Evolutionary conservation across 208 protist genomes (phyloP).

Genomic region (Trypanosoma avium): DNA sequence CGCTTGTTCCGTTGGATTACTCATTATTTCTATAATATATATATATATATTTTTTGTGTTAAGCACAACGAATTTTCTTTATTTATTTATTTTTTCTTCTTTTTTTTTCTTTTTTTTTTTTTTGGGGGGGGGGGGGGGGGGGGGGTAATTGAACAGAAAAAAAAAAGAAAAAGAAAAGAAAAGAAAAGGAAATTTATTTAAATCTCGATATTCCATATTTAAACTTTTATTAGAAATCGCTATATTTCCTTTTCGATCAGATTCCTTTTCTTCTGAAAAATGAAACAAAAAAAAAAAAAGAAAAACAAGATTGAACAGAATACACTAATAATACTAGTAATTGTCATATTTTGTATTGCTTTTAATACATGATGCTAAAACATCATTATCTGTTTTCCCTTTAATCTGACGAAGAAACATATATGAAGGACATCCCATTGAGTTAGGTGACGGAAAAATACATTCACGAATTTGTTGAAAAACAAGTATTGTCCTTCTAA

Average conservation of each 20-base stretch:
- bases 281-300: slow-evolving; percentile 7
- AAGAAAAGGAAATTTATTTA: slow-evolving; percentile 1
- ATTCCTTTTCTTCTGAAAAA: slow-evolving; percentile 1
- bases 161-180: slow-evolving; percentile 22
- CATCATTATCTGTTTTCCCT: slow-evolving; percentile 47
- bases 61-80: too few species aligned
- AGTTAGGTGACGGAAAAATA: slow-evolving; percentile 35
- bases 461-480: slow-evolving; percentile 45
- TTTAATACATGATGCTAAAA: slow-evolving; percentile 47
- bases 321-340: neutral
- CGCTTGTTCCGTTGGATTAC: slow-evolving; percentile 46
- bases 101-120: neutral
- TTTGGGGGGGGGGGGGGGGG: too few species aligned
- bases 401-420: slow-evolving; percentile 50
- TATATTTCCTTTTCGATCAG: neutral
- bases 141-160: too few species aligned
- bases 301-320: neutral
- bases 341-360: slow-evolving; percentile 33
- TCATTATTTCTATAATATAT: slow-evolving; percentile 22
- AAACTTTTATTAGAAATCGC: neutral
- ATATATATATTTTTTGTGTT: too few species aligned
- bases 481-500: slow-evolving; percentile 31
- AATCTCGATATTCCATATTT: slow-evolving; percentile 1
- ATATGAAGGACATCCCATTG: slow-evolving; percentile 57
- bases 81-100: too few species aligned